Evolutionary conservation across 176 grass and related monocot genomes (phyloP).

Genomic region (Oryza glumipatula): DNA sequence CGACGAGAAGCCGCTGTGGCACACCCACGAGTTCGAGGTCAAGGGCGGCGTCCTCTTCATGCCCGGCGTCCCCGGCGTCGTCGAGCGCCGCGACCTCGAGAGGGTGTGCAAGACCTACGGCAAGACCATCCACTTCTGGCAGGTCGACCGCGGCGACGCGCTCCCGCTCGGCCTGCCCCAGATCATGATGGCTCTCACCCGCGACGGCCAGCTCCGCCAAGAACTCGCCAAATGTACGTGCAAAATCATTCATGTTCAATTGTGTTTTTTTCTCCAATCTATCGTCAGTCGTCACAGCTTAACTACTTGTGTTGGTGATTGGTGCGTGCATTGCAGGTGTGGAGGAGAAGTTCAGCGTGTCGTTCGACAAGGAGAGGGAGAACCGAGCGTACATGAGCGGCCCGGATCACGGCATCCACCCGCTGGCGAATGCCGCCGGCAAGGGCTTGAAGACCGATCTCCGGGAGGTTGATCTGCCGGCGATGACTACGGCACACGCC

Average conservation of each 20-base stretch:
- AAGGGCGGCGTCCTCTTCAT: slow-evolving; percentile 69
- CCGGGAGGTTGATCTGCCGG: slow-evolving; percentile 59
- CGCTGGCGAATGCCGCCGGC: slow-evolving; percentile 74
- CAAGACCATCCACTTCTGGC: slow-evolving; percentile 91
- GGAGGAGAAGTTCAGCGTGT: slow-evolving; percentile 67
- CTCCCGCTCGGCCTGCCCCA: slow-evolving; percentile 70
- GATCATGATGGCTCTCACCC: slow-evolving; percentile 88
- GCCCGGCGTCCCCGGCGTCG: slow-evolving; percentile 59
- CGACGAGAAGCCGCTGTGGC: slow-evolving; percentile 88
- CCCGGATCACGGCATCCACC: slow-evolving; percentile 82
- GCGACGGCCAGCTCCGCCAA: slow-evolving; percentile 62
- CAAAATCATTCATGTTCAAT: no score
- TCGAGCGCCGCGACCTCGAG: slow-evolving; percentile 69
- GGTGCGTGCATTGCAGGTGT: slow-evolving; percentile 47
- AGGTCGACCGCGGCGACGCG: slow-evolving; percentile 80
- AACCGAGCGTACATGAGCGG: slow-evolving; percentile 73
- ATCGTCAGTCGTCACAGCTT: not conserved
- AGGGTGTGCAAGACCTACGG: slow-evolving; percentile 69
- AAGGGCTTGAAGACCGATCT: slow-evolving; percentile 67
- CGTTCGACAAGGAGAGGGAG: slow-evolving; percentile 70
- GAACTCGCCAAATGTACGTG: slow-evolving; percentile 52
- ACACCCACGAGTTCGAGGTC: slow-evolving; percentile 94
- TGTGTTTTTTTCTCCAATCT: no score
- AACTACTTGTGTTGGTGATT: not conserved
- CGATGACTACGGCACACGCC: not conserved